A percentile compares a stretch with the other conserved stretches of the same genome.
Evolutionary conservation across 495 filamentous ascomycete species (phyloP).

Genomic region (Podospora appendiculata): DNA sequence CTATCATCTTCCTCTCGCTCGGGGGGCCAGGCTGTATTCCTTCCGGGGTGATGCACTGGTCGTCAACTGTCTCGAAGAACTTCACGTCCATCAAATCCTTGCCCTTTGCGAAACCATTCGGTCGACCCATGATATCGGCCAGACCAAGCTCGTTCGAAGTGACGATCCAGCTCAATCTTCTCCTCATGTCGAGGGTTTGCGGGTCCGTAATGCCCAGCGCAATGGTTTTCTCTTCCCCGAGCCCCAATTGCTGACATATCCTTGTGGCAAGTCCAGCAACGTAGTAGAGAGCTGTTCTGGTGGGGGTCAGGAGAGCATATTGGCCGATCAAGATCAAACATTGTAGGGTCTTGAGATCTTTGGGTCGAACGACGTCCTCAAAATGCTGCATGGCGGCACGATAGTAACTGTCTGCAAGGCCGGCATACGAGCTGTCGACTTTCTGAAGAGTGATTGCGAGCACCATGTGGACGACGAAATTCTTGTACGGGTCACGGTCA

Average conservation of each 20-base stretch:
- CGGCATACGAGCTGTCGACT: conserved; percentile 67
- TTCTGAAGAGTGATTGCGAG: conserved; percentile 90
- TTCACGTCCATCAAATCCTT: conserved; percentile 74
- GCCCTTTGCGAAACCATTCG: conserved; percentile 70
- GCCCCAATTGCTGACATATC: conserved; percentile 76
- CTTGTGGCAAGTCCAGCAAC: conserved; percentile 78
- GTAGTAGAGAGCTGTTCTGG: conserved; percentile 82
- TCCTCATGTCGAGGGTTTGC: conserved; percentile 77
- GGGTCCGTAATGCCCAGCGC: conserved; percentile 49
- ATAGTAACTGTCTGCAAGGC: conserved; percentile 86
- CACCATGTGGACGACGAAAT: conserved; percentile 81
- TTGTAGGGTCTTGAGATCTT: conserved; percentile 84
- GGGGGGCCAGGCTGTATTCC: conserved; percentile 62
- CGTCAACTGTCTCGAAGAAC: conserved; percentile 71
- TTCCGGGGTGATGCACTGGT: conserved; percentile 70
- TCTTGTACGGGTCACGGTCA: conserved; percentile 67
- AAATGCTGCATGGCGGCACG: conserved; percentile 75
- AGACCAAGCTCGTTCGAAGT: conserved; percentile 80
- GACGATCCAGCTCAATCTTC: conserved; percentile 80
- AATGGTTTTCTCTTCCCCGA: conserved; percentile 81
- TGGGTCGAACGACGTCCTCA: conserved; percentile 66
- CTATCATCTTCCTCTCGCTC: conserved; percentile 71
- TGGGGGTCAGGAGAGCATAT: conserved; percentile 88
- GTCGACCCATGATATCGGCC: conserved; percentile 76
- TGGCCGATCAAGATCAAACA: conserved; percentile 80